Evolutionary conservation across 78 protist species (phyloP), one percentile per base, ranked within the genome.

Genomic region (Monosiga brevicollis): DNA sequence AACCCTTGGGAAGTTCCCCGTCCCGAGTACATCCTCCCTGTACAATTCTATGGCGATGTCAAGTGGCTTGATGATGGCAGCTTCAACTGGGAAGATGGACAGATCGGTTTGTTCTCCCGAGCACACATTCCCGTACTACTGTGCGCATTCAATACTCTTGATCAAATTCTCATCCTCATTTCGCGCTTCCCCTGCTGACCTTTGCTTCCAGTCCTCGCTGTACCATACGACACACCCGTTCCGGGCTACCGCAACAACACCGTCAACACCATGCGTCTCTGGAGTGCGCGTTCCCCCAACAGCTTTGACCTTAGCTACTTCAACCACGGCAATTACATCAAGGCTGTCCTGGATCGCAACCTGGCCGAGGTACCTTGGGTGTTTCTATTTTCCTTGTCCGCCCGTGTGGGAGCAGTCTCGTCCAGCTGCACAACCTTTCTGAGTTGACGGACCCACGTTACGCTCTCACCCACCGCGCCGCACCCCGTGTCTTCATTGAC

Each of bases 1-100:
- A 92, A 92, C 84, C 96, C 97, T 0, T 95, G 98, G 98, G 96
- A 94, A 81, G 87, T 95, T 6, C 55, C 70, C n/a, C 83, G 89
- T 34, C 89, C 89, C 42, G 89, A 86, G 79, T 79, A 76, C 75
- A 36, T 23, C n/a, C 3, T 72, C 40, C 75, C 71, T 38, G 82
- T 83, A 29, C n/a, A 62, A 29, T 54, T 82, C 55, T 77, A 77
- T 73, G 90, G 86, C n/a, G 43, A n/a, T 35, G 87, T 83, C 0
- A 81, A 36, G 41, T 42, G 1, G 32, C 0, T 0, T 26, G 85
- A 83, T 1, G 86, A 83, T 72, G 73, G 62, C 37, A 82, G 78
- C 43, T 41, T 36, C 75, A 81, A 76, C 25, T 95, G 98, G 98
- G 93, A 86, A 15, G 88, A 87, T 40, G 90, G 88, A 73, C 87